Conservation (phyloP, 2,329 filamentous ascomycete species). For the Pseudodiploospora longispora region DNA sequence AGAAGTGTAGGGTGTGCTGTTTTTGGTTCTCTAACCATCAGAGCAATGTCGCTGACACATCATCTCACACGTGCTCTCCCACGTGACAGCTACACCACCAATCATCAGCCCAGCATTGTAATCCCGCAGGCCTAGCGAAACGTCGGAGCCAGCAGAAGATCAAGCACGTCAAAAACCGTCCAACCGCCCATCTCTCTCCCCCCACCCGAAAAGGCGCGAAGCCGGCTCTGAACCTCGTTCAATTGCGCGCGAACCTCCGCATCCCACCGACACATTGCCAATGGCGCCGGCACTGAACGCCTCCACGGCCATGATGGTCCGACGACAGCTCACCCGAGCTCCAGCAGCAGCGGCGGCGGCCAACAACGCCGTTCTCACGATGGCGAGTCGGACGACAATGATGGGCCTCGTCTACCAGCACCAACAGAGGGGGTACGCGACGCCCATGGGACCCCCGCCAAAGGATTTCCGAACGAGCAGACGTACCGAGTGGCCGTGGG, state of each 20-base stretch:
- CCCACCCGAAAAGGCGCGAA: not conserved
- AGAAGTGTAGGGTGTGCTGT: too few species aligned
- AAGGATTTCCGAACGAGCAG: slow-evolving; percentile 70
- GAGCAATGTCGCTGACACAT: slow-evolving; percentile 9
- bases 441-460: slow-evolving; percentile 71
- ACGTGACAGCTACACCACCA: slow-evolving; percentile 20
- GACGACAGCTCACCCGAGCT: slow-evolving; percentile 25
- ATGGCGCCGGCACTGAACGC: slow-evolving; percentile 27
- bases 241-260: slow-evolving; percentile 16
- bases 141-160: slow-evolving; percentile 7
- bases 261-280: slow-evolving; percentile 10
- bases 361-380: slow-evolving; percentile 12
- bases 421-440: slow-evolving; percentile 44
- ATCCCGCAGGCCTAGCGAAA: slow-evolving; percentile 25
- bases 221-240: slow-evolving; percentile 16
- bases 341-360: slow-evolving; percentile 14
- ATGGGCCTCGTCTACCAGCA: slow-evolving; percentile 3
- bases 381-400: slow-evolving; percentile 6
- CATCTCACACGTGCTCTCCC: slow-evolving; percentile 19
- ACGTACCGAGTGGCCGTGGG: slow-evolving; percentile 72
- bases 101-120: slow-evolving; percentile 32
- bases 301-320: slow-evolving; percentile 26
- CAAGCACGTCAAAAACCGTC: slow-evolving; percentile 8
- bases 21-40: too few species aligned
- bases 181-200: not conserved